A percentile compares a stretch with the other conserved stretches of the same genome.
phyloP scores from a whole-genome alignment of 495 filamentous ascomycete species.

The Penicillium tannophilum region DNA sequence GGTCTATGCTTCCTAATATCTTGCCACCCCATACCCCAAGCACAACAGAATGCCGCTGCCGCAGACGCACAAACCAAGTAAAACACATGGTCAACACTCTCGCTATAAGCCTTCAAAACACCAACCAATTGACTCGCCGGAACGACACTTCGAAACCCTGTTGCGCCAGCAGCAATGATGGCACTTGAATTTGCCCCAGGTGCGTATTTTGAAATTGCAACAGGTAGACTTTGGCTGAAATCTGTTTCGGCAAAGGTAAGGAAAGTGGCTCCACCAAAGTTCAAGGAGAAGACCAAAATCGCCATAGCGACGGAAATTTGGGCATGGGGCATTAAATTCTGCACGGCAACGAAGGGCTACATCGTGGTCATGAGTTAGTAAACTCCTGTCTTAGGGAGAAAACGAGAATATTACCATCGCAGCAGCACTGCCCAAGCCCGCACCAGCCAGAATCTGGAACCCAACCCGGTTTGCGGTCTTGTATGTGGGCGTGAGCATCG shows the following conservation, averaged over 20 bases:
- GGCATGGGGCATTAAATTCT: slow-evolving; percentile 19
- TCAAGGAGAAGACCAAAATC: slow-evolving; percentile 57
- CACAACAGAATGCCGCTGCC: slow-evolving; percentile 27
- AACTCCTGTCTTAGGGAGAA: too few relatives aligned
- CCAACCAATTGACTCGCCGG: slow-evolving; percentile 40
- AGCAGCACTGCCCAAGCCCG: slow-evolving; percentile 46
- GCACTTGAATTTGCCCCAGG: slow-evolving; percentile 36
- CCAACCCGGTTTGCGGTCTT: slow-evolving; percentile 48
- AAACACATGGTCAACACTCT: slow-evolving; percentile 37
- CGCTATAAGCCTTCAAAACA: slow-evolving; percentile 60
- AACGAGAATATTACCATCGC: slow-evolving; percentile 31
- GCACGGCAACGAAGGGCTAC: slow-evolving; percentile 50
- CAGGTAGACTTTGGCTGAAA: slow-evolving; percentile 62
- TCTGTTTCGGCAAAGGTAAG: slow-evolving; percentile 67
- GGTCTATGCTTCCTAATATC: background rate
- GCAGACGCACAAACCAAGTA: slow-evolving; percentile 40
- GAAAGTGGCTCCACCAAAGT: slow-evolving; percentile 66
- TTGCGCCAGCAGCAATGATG: slow-evolving; percentile 63
- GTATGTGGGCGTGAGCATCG: slow-evolving; percentile 25
- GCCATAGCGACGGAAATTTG: slow-evolving; percentile 26
- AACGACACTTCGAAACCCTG: slow-evolving; percentile 49
- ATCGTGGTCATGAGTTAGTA: background rate
- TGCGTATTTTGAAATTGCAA: slow-evolving; percentile 43
- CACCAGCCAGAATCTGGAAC: slow-evolving; percentile 56
- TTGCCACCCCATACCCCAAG: slow-evolving; percentile 52